Evolutionary conservation across 2,329 filamentous ascomycete species (phyloP).

Genomic region (Ascochyta clinopodiicola): DNA sequence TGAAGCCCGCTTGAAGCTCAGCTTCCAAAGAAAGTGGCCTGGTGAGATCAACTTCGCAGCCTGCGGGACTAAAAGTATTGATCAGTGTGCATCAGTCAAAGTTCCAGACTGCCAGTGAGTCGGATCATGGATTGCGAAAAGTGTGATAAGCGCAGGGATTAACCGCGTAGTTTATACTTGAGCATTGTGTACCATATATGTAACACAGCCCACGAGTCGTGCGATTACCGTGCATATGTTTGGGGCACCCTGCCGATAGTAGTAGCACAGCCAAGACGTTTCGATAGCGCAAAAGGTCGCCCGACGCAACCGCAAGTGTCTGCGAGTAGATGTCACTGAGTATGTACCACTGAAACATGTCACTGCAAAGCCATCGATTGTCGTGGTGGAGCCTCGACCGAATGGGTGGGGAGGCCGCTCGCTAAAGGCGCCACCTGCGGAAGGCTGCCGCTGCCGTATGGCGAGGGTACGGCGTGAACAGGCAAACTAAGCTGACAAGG

Average conservation of each 20-base stretch:
- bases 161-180: constrained; percentile 8
- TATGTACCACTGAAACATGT: constrained; percentile 4
- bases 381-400: constrained; percentile 6
- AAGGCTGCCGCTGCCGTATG: constrained; percentile 12
- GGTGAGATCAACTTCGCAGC: constrained; percentile 1
- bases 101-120: constrained; percentile 4
- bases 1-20: background rate
- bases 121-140: background rate
- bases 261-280: constrained; percentile 13
- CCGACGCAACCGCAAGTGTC: background rate
- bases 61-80: constrained; percentile 1
- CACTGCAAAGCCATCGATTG: background rate
- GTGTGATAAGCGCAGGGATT: constrained; percentile 13
- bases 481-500: constrained; percentile 9
- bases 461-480: background rate
- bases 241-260: constrained; percentile 1
- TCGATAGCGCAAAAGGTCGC: constrained; percentile 11
- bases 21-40: background rate
- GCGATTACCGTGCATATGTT: constrained; percentile 7
- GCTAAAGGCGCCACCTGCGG: constrained; percentile 10
- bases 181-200: background rate
- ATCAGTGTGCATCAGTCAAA: constrained; percentile 4
- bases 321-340: constrained; percentile 9
- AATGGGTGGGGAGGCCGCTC: constrained; percentile 9
- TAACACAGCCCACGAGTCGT: constrained; percentile 10